Base-by-base conservation (phyloP, 495 filamentous ascomycete species). In the Penicillium silybi region DNA sequence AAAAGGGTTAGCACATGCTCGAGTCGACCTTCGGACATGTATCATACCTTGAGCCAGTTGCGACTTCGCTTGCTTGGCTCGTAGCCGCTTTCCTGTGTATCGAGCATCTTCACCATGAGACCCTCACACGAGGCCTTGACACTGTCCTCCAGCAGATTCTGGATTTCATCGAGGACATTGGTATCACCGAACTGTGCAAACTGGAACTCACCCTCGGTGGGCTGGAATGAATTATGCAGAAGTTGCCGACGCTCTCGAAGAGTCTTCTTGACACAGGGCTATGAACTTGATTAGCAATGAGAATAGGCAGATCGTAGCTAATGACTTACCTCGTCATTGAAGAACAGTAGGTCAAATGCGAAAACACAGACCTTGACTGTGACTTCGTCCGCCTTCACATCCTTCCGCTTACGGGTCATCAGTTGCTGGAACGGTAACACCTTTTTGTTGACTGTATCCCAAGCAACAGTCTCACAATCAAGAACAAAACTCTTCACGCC, bases 31-130 rank as follows among this genome's bases (percentile, higher is more conserved):
- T 16, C 0, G 4, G 7, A 6, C 0, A 5, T 26, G 6, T 4
- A 29, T 17, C 69, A 45, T 75, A 89, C 90, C 80, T 98, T 98
- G 26, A 98, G 84, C 93, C 93, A 98, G 59, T 98, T 98, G 22
- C 90, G 88, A 76, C 87, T 92, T 41, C 93, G 85, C 68, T 95
- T 96, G 66, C 86, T 90, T 3, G 93, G 93, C 74, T 97, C 91
- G 58, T 98, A 98, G 53, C 87, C 87, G 62, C 87, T 92, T 65
- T 95, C 90, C 0, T 79, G 70, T 2, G 92, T 95, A 61, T 97
- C 90, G 46, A 98, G 72, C 92, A 97, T 98, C 72, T 98, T 98
- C 10, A 98, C 93, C 93, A 98, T 98, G 29, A 98, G 72, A 5
- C 93, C 93, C 73, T 98, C 93, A 60, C 93, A 98, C 0, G 88